Evolutionary conservation across 257 asterid species (phyloP), one percentile per base, ranked within the genome.

Genomic region (Cruciata laevipes): DNA sequence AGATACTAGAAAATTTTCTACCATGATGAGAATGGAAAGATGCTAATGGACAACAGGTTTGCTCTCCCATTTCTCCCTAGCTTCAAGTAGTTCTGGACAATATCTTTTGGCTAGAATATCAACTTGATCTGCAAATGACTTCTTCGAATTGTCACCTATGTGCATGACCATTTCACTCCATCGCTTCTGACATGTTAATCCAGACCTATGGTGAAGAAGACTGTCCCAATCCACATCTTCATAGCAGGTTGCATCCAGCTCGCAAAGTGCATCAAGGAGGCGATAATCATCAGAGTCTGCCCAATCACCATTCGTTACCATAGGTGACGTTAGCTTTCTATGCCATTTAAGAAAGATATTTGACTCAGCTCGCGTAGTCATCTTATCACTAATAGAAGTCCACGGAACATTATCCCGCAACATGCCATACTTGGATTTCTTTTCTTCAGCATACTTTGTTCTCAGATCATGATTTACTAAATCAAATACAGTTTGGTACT

Each of bases 161-260:
- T 77, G 77, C 31, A 47, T 69, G 65, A 77, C 72, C 81, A 77
- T 77, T 64, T 77, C 78, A 38, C 69, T 63, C 81, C 81, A 77
- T 38, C 77, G 72, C 17, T 65, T 77, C 49, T 77, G 71, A 31
- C 77, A 69, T 61, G 51, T 21, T 25, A 66, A 72, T n/a, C 78
- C 81, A 58, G 72, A 23, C 55, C 75, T 73, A 66, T 73, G 72
- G 37, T 77, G 75, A 69, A 77, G 75, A 61, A 73, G 77, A 59
- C 68, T 66, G 71, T 69, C 78, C 81, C 81, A 77, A 20, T 73
- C 68, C 27, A 73, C 77, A 73, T 77, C 81, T 60, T 77, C 75
- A 21, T 21, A 24, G 72, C 81, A 77, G 75, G 62, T 67, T 16
- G 78, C 72, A 38, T 73, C 78, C 75, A 77, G 65, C 57, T 42